Percentiles rank a stretch among this genome's conserved stretches.
phyloP scores from a whole-genome alignment of 2,329 filamentous ascomycete genomes.

The Dactylellina haptotyla region DNA sequence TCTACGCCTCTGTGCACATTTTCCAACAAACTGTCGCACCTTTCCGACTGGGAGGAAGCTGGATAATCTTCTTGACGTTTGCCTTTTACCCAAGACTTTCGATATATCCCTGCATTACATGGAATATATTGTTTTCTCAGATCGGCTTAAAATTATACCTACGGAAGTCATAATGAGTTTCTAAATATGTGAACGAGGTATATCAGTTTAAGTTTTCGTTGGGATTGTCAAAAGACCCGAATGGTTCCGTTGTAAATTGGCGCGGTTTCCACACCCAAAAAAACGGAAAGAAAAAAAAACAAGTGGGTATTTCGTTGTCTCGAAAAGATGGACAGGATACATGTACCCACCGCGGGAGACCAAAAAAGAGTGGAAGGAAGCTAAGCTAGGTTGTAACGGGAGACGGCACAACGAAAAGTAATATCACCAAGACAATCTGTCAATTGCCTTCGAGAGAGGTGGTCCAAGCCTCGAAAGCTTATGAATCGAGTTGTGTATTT shows the following conservation, averaged over 20 bases:
- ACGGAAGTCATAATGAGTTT: neutral
- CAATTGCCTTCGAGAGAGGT: constrained; percentile 1
- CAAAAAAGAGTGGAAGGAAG: neutral
- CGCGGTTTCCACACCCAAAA: neutral
- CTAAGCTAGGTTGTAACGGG: constrained; percentile 11
- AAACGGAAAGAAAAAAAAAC: neutral
- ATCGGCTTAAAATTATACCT: neutral
- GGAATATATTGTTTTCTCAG: constrained; percentile 5
- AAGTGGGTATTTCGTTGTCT: too few species aligned
- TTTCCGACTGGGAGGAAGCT: constrained; percentile 51
- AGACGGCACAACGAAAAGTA: constrained; percentile 30
- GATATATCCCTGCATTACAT: constrained; percentile 5
- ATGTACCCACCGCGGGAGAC: neutral
- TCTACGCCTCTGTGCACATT: neutral
- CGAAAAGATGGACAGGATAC: too few species aligned
- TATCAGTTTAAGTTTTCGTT: neutral
- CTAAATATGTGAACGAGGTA: too few species aligned
- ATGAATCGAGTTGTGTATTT: constrained; percentile 22
- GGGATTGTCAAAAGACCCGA: constrained; percentile 4
- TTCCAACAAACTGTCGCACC: constrained; percentile 29
- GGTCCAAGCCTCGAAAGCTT: constrained; percentile 33
- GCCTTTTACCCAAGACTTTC: neutral
- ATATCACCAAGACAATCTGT: neutral
- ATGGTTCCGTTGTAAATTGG: neutral
- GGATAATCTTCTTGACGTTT: constrained; percentile 7